Evolutionary conservation across 495 filamentous ascomycete genomes (phyloP).

Genomic region (Neurospora sp.): DNA sequence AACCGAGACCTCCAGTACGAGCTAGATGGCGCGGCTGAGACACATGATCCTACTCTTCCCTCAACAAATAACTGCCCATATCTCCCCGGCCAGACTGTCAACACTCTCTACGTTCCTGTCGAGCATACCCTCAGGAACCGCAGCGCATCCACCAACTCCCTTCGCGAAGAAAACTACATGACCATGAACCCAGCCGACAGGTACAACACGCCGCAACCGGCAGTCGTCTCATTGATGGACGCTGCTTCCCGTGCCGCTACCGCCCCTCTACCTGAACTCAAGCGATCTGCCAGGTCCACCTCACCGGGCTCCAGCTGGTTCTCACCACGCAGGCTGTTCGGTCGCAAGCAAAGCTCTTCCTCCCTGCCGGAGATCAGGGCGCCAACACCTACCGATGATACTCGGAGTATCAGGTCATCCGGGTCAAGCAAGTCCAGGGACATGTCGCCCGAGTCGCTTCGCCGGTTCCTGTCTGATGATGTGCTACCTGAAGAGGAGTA

Average conservation of each 20-base stretch:
- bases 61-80: constrained; percentile 74
- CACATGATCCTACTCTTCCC: constrained; percentile 57
- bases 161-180: constrained; percentile 43
- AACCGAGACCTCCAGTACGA: constrained; percentile 51
- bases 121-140: constrained; percentile 46
- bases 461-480: constrained; percentile 34
- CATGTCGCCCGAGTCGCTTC: constrained; percentile 38
- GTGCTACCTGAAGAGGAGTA: constrained; percentile 11
- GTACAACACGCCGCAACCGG: constrained; percentile 58
- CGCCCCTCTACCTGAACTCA: constrained; percentile 38
- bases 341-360: constrained; percentile 24
- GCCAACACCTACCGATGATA: constrained; percentile 9
- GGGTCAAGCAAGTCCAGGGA: constrained; percentile 33
- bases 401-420: constrained; percentile 23
- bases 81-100: constrained; percentile 76
- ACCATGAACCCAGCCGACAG: constrained; percentile 74
- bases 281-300: constrained; percentile 35
- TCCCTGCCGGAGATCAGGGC: constrained; percentile 9
- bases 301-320: constrained; percentile 39
- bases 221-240: constrained; percentile 33
- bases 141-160: constrained; percentile 41
- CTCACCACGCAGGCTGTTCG: constrained; percentile 33
- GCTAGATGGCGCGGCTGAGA: constrained; percentile 63
- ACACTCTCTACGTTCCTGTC: constrained; percentile 69
- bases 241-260: constrained; percentile 42